Conservation (phyloP, 2,329 filamentous ascomycete genomes). For the Trichophyton rubrum region DNA sequence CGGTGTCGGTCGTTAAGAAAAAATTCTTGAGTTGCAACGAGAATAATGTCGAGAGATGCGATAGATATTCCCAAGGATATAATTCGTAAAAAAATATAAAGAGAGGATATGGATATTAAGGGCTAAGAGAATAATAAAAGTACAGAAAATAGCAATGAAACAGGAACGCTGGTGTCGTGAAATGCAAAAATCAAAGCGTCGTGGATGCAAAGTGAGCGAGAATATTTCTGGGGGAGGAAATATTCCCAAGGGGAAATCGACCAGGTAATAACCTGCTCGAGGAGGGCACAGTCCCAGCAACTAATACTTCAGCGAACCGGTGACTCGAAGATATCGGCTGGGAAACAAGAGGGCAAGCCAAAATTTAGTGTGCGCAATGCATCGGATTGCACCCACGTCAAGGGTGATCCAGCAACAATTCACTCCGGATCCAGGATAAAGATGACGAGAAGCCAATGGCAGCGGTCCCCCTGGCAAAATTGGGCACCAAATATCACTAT, state of each 20-base stretch:
- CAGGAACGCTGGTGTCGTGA: background rate
- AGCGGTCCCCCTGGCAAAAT: background rate
- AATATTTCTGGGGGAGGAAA: background rate
- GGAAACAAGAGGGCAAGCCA: background rate
- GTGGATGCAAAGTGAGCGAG: background rate
- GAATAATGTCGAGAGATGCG: background rate
- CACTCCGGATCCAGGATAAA: background rate
- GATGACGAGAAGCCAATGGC: background rate
- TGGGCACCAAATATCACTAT: conserved; percentile 1
- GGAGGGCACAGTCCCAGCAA: background rate
- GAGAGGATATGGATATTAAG: background rate
- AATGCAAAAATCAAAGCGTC: background rate
- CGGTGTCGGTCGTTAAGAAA: background rate
- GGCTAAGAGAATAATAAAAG: background rate
- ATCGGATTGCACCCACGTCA: conserved; percentile 2
- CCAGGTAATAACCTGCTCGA: conserved; percentile 3
- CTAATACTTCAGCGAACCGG: background rate
- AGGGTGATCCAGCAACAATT: conserved; percentile 5
- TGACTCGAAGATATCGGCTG: background rate
- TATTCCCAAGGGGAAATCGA: background rate
- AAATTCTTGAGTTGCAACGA: background rate
- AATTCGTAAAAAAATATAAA: background rate
- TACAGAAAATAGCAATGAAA: background rate
- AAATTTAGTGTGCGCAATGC: conserved; percentile 4
- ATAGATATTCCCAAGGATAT: background rate